Evolutionary conservation across 805 yeast species (phyloP), one percentile per base, ranked within the genome.

Genomic region (Torulaspora indica): DNA sequence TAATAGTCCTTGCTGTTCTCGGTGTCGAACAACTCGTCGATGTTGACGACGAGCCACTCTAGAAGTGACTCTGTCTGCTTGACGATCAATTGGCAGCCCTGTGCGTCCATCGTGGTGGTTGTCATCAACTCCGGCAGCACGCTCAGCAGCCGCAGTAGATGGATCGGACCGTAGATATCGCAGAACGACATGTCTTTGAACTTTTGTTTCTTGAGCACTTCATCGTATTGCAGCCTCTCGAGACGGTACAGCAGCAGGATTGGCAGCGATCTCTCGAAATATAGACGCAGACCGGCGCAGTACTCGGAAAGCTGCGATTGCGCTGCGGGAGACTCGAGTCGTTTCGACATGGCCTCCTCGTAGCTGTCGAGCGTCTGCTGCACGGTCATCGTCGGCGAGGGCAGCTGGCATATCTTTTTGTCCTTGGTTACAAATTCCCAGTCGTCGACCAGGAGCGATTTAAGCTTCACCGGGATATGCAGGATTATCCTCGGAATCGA

Each of bases 341-440:
- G 55, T 54, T 63, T 59, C 10, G 62, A 54, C 4, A 52, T 46
- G 2, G 45, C 52, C 2, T 60, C 57, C 34, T 68, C 60, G 61
- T 79, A 91, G n/a, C 73, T 72, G 8, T 63, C 54, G 7, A 91
- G 60, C 2, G 88, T 75, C 2, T 66, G 69, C 1, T 71, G 67
- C 1, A 85, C 84, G 0, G 77, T 74, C 2, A 42, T 28, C 71
- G 71, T 28, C 63, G 64, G 12, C 78, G 70, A 0, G 18, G 96
- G 96, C 33, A 90, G 62, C 20, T 74, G 66, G 3, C 86, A 76
- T 34, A 88, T 63, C 60, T 81, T 79, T 40, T 82, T 82, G 53
- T 88, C 85, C 54, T 85, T 85, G 1, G 98, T 89, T 27, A 91
- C 75, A 53, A 72, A 73, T 63, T 91, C 96, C 98, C 98, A 91